Conservation (phyloP, 352 stramenopile genomes). For the Phytophthora colocasiae region DNA sequence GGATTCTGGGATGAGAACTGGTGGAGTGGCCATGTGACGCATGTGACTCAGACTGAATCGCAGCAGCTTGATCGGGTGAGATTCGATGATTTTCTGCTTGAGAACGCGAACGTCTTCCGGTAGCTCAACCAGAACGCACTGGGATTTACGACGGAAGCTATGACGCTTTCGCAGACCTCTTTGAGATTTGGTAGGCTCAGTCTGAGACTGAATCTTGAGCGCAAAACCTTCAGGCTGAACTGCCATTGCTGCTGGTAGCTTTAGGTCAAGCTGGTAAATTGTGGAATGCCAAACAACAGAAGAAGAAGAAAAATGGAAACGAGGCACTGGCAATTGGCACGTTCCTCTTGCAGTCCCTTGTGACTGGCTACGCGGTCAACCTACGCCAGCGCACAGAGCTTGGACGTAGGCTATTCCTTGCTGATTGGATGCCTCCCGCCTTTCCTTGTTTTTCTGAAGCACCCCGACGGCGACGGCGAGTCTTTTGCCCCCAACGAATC, state of each 20-base stretch:
- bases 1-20: conserved; percentile 50
- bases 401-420: conserved; percentile 2
- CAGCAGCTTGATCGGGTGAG: conserved; percentile 47
- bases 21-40: conserved; percentile 48
- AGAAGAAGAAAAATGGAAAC: conserved; percentile 24
- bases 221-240: conserved; percentile 24
- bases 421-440: conserved; percentile 33
- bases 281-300: conserved; percentile 22
- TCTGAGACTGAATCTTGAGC: conserved; percentile 30
- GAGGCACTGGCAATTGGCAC: conserved; percentile 8
- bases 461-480: neutral
- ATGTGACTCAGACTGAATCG: conserved; percentile 62
- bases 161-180: conserved; percentile 22
- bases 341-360: neutral
- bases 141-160: conserved; percentile 29
- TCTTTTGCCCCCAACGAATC: conserved; percentile 5
- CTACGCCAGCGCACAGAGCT: conserved; percentile 21
- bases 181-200: conserved; percentile 22
- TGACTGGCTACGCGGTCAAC: conserved; percentile 19
- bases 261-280: conserved; percentile 19
- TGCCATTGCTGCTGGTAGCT: conserved; percentile 22
- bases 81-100: conserved; percentile 58
- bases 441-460: conserved; percentile 31
- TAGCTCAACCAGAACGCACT: conserved; percentile 22
- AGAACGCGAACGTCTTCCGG: conserved; percentile 45